Evolutionary conservation across 177 flowering plant genomes (phyloP), one percentile per base, ranked within the genome.

Genomic region (Vitis hybrid): DNA sequence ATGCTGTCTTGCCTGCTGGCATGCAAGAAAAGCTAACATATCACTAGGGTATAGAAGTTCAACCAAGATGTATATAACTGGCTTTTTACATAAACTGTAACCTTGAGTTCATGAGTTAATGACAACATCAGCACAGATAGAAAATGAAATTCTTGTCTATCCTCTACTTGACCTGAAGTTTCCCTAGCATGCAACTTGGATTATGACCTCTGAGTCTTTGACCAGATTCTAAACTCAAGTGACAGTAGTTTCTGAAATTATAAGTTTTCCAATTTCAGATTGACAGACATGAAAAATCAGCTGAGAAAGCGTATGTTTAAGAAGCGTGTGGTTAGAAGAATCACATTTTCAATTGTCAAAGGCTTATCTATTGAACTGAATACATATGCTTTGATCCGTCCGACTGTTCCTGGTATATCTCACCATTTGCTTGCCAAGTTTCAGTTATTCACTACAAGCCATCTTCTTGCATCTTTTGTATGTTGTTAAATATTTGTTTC

Each of bases 381-480:
- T 79, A 69, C 94, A 16, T 92, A 92, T 85, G 98, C 98, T 75
- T 78, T 94, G 71, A 78, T 94, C 71, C 98, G 97, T 74, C 97
- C 97, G 67, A 83, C 97, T n/a, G 59, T 80, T 69, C 93, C 93
- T 71, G 98, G 98, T 89, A 74, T 29, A 49, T 10, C 13, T 72
- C 22, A 29, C 19, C 26, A 50, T 10, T 10, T 48, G 33, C 39
- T 33, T 39, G 2, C 18, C 12, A 33, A 26, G 20, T 22, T 22
- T 14, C 53, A 16, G 55, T 14, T 72, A 15, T 15, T 58, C 29
- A 26, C 6, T 11, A 58, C 60, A 15, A 10, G 29, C 10, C 14
- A 3, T 64, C 56, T 39, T 55, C 52, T 26, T 55, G 22, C 18
- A 55, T 29, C 65, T 62, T 39, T 8, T 45, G 26, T 49, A 10